Evolutionary conservation across 2,329 filamentous ascomycete species (phyloP).

Genomic region (Aspergillus sp.): DNA sequence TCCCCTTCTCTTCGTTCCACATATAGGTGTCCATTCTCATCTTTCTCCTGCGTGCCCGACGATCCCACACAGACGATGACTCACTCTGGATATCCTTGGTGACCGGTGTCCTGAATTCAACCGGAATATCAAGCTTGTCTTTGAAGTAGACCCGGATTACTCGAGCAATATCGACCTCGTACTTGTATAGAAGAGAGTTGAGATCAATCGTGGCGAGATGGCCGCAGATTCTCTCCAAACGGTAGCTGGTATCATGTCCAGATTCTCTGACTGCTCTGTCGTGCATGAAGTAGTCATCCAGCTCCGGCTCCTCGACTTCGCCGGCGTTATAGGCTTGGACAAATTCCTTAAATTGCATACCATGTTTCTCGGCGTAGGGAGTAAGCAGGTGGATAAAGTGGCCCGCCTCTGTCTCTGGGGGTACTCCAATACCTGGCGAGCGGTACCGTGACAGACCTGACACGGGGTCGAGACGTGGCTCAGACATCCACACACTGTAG

Average conservation of each 20-base stretch:
- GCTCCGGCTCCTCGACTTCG: conserved; percentile 74
- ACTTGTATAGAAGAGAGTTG: conserved; percentile 94
- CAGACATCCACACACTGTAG: conserved; percentile 79
- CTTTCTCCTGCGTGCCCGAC: conserved; percentile 80
- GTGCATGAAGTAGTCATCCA: conserved; percentile 95
- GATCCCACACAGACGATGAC: conserved; percentile 85
- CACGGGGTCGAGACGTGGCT: conserved; percentile 73
- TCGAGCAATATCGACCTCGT: conserved; percentile 88
- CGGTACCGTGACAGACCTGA: conserved; percentile 83
- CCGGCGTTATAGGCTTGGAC: conserved; percentile 83
- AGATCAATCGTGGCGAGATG: conserved; percentile 91
- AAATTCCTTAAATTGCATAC: conserved; percentile 79
- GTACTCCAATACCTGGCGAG: conserved; percentile 79
- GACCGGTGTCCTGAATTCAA: conserved; percentile 72
- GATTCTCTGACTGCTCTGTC: conserved; percentile 95
- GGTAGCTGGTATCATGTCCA: conserved; percentile 94
- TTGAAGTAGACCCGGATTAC: conserved; percentile 81
- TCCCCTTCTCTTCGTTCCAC: conserved; percentile 87
- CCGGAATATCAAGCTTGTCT: conserved; percentile 78
- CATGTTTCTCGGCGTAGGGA: conserved; percentile 81
- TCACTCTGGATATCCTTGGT: conserved; percentile 69
- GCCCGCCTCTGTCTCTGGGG: conserved; percentile 83
- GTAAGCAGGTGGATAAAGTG: conserved; percentile 83
- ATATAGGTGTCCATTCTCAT: conserved; percentile 85
- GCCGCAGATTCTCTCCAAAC: conserved; percentile 82